Evolutionary conservation across 2,329 filamentous ascomycete species (phyloP), one percentile per base, ranked within the genome.

Genomic region (Arthrobotrys iridis): DNA sequence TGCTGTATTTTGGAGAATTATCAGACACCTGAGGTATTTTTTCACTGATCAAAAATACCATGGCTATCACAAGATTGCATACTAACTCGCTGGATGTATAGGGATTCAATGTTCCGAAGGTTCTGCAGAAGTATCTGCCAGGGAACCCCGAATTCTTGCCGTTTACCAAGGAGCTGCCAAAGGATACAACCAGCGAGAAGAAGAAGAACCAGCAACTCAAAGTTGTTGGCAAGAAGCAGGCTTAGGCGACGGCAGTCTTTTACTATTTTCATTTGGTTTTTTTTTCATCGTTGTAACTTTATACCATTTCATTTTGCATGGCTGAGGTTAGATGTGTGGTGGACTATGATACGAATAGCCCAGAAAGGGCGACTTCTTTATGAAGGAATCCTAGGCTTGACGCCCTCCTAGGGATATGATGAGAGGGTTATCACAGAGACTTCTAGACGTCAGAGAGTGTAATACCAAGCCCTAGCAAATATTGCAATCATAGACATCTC

Each of bases 1-100:
- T 98, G 95, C 86, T 97, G 94, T 82, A 86, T 99, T 45, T 87
- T 99, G 40, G 95, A 99, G 84, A 99, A 98, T 84, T 98, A 94
- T 83, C 95, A 99, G 85, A 95, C 90, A 0, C 89, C 93, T 80
- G 91, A 94, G 78, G 90, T 90, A 83, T 83, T 87, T 82, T 79
- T 81, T 24, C n/a, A 35, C 24, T 26, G n/a, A n/a, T 26, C 18
- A 40, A 40, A 6, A n/a, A 40, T 6, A n/a, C 41, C 18, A 30
- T 30, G n/a, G 28, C 20, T 10, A 26, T 5, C 41, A 20, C 71
- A 24, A 35, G 35, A 28, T 26, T n/a, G 24, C 1, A 22, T 15
- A 24, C 20, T 30, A 24, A 30, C 78, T 82, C 68, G 82, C 60
- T 41, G 35, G 11, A 8, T 33, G 20, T 70, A 20, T 77, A 92